These are phyloP conservation scores for Proliferodiscus dingleyae DNA, from an alignment of 2,329 filamentous ascomycete genomes.

Conservation along the genomic window DNA sequence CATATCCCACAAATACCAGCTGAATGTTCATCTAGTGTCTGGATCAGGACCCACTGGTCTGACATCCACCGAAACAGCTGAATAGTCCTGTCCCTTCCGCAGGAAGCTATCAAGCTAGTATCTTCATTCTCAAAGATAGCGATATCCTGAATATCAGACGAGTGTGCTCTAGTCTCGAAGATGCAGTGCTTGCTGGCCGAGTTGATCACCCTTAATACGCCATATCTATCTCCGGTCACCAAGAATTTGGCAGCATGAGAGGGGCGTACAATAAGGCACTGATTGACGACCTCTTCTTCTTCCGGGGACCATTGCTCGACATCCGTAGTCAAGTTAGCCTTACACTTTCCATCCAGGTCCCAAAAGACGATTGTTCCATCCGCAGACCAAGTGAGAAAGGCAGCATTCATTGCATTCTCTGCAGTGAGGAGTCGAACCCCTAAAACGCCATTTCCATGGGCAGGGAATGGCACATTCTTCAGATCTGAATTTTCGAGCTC, in stretches of 20 bases:
- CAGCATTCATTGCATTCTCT: constrained; percentile 57
- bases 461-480: constrained; percentile 52
- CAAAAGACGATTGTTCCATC: constrained; percentile 80
- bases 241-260: constrained; percentile 61
- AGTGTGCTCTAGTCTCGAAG: constrained; percentile 78
- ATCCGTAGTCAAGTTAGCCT: constrained; percentile 58
- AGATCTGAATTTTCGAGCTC: constrained; percentile 31
- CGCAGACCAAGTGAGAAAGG: constrained; percentile 86
- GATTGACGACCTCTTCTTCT: constrained; percentile 50
- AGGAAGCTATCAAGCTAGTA: constrained; percentile 69
- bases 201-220: constrained; percentile 71
- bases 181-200: constrained; percentile 53
- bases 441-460: constrained; percentile 60
- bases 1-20: constrained; percentile 76
- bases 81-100: constrained; percentile 83
- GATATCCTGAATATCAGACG: constrained; percentile 78
- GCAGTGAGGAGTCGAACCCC: constrained; percentile 65
- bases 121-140: constrained; percentile 61
- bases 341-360: constrained; percentile 67
- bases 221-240: constrained; percentile 79
- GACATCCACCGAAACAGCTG: constrained; percentile 70
- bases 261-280: constrained; percentile 55
- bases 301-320: constrained; percentile 58
- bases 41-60: constrained; percentile 68
- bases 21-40: constrained; percentile 88